These are phyloP conservation scores for Candida michaelii DNA, from an alignment of 805 yeast genomes.

Conservation along the genomic window DNA sequence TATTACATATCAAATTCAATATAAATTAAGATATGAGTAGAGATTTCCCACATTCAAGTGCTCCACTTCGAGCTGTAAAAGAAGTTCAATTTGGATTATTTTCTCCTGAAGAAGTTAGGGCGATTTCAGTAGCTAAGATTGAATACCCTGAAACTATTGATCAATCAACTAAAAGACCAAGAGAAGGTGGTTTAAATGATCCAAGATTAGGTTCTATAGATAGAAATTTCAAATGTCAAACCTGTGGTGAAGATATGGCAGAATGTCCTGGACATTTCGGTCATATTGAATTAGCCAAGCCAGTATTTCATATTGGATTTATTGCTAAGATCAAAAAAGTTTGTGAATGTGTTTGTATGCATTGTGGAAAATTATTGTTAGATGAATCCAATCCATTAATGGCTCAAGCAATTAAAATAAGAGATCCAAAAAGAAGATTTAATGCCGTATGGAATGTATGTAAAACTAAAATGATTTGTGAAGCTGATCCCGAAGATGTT, in stretches of 20 bases:
- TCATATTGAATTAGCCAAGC: constrained; percentile 96
- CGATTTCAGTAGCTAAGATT: constrained; percentile 95
- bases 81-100: constrained; percentile 98
- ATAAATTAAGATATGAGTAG: constrained; percentile 36
- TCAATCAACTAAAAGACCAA: constrained; percentile 89
- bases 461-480: constrained; percentile 93
- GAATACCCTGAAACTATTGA: constrained; percentile 99
- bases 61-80: constrained; percentile 94
- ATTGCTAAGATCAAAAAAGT: constrained; percentile 91
- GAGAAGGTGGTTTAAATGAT: constrained; percentile 96
- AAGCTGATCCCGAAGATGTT: constrained; percentile 52
- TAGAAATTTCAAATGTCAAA: constrained; percentile 96
- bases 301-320: constrained; percentile 98
- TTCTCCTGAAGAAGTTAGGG: constrained; percentile 94
- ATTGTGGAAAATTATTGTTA: constrained; percentile 90
- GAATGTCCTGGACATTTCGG: constrained; percentile 99
- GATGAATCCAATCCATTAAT: constrained; percentile 82
- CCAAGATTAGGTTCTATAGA: constrained; percentile 97
- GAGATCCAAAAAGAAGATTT: constrained; percentile 94
- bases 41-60: constrained; percentile 89
- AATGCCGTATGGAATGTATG: constrained; percentile 95
- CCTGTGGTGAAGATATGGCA: constrained; percentile 99
- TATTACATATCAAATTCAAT: constrained; percentile 6
- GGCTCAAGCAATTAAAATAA: constrained; percentile 84
- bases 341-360: constrained; percentile 97